Evolutionary conservation across 192 early-diverging fungal species (phyloP).

Genomic region (Coemansia sp.): DNA sequence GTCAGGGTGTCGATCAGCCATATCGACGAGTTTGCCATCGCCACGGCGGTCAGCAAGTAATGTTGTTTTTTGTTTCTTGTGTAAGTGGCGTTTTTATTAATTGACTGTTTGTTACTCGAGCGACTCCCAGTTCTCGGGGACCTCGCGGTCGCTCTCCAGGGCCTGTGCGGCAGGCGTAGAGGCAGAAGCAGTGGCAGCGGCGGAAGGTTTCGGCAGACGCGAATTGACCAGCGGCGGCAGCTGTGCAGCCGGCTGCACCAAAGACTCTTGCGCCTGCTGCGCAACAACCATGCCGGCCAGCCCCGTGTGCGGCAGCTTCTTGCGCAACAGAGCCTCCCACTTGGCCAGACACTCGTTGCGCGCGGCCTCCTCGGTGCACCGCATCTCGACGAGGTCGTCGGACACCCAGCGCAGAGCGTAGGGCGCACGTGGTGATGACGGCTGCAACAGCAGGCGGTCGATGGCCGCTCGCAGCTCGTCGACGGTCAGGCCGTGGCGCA

Average conservation of each 20-base stretch:
- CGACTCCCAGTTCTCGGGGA: conserved; percentile 48
- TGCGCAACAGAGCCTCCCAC: conserved; percentile 33
- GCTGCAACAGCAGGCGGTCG: conserved; percentile 12
- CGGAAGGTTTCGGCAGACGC: not conserved
- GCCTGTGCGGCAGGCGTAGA: not conserved
- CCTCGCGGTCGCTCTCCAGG: conserved; percentile 2
- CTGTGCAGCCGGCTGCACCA: no score
- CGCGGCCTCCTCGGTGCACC: conserved; percentile 17
- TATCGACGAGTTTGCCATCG: conserved; percentile 85
- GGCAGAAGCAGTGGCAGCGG: not conserved
- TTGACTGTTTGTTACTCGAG: conserved; percentile 9
- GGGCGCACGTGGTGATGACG: conserved; percentile 12
- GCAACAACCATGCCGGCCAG: conserved; percentile 34
- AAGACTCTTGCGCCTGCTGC: no score
- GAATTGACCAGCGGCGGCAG: conserved; percentile 1
- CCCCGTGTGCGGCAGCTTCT: conserved; percentile 32
- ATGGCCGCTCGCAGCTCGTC: conserved; percentile 37
- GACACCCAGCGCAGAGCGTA: conserved; percentile 26
- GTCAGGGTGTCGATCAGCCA: conserved; percentile 93
- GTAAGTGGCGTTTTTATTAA: conserved; percentile 5
- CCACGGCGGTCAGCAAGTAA: conserved; percentile 61
- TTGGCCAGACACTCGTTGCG: conserved; percentile 29
- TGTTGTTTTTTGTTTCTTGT: no score
- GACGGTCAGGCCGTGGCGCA: conserved; percentile 36
- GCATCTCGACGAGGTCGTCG: conserved; percentile 40